A percentile compares a stretch with the other conserved stretches of the same genome.
Evolutionary conservation across 108 stramenopile species (phyloP).

Genomic region (Cafeteria roenbergensis): DNA sequence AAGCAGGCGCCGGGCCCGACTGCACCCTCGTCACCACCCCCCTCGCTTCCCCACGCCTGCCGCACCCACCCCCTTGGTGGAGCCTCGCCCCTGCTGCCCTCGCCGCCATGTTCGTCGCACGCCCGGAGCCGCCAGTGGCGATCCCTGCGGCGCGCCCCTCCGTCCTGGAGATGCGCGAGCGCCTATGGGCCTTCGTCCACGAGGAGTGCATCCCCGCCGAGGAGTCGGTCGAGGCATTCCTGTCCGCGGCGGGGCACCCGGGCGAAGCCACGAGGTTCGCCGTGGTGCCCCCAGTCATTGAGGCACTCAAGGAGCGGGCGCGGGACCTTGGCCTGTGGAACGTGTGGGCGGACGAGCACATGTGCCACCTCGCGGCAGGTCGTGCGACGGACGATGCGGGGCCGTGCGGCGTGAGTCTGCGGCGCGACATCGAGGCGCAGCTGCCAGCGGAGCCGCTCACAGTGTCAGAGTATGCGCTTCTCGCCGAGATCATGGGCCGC

Average conservation of each 20-base stretch:
- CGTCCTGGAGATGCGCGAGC: background rate
- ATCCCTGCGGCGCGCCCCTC: too few relatives aligned
- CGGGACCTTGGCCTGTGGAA: slow-evolving; percentile 68
- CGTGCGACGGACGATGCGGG: slow-evolving; percentile 29
- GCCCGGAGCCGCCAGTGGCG: too few relatives aligned
- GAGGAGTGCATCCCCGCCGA: background rate
- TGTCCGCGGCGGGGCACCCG: background rate
- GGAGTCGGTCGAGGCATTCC: background rate
- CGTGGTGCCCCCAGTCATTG: background rate
- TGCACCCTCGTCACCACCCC: too few relatives aligned
- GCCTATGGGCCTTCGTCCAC: background rate
- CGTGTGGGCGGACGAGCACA: slow-evolving; percentile 45
- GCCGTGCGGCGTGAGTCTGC: too few relatives aligned
- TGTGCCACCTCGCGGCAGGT: slow-evolving; percentile 12
- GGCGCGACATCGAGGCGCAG: too few relatives aligned
- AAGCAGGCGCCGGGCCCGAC: too few relatives aligned
- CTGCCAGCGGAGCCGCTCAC: too few relatives aligned
- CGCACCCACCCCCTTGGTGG: too few relatives aligned
- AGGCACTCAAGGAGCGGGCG: slow-evolving; percentile 47
- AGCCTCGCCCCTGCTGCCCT: too few relatives aligned
- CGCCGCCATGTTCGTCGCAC: too few relatives aligned
- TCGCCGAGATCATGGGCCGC: slow-evolving; percentile 75
- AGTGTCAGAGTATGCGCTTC: slow-evolving; percentile 64
- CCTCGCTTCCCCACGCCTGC: too few relatives aligned
- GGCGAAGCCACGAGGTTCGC: background rate